A percentile compares a stretch with the other conserved stretches of the same genome.
Evolutionary conservation across 169 alveolate species (phyloP).

Genomic region (Plasmodium gallinaceum): DNA sequence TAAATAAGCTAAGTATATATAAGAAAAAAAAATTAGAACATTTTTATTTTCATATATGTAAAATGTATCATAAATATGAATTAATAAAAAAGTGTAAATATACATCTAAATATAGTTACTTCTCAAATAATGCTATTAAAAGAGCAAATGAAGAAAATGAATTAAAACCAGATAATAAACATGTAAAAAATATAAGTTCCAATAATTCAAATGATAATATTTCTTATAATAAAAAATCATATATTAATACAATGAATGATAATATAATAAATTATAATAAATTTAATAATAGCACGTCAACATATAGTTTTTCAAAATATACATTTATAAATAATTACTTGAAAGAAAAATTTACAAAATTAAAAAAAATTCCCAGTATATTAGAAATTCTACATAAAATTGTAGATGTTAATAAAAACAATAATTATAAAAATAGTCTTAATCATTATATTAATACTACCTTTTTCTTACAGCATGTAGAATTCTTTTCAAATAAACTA

Average conservation of each 20-base stretch:
- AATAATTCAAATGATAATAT: not conserved
- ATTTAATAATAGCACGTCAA: not conserved
- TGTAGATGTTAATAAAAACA: not conserved
- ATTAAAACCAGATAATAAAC: not conserved
- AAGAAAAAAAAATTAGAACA: constrained; percentile 1
- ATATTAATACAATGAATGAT: not conserved
- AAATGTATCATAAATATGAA: constrained; percentile 16
- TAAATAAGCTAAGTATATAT: constrained; percentile 24
- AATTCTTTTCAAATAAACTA: constrained; percentile 14
- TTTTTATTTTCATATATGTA: constrained; percentile 60
- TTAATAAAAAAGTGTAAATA: not conserved
- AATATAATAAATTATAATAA: not conserved
- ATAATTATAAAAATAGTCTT: constrained; percentile 2
- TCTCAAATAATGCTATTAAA: not conserved
- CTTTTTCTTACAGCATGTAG: constrained; percentile 20
- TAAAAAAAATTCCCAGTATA: constrained; percentile 36
- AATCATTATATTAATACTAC: not conserved
- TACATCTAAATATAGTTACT: not conserved
- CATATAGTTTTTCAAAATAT: constrained; percentile 17
- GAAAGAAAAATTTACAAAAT: constrained; percentile 6
- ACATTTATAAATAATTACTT: constrained; percentile 42
- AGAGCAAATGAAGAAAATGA: not conserved
- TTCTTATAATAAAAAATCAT: not conserved
- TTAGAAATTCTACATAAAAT: constrained; percentile 27
- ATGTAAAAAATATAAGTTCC: not conserved